phyloP scores from a whole-genome alignment of 1,139 yeast species.

The Kurtzmaniella quercitrusa region DNA sequence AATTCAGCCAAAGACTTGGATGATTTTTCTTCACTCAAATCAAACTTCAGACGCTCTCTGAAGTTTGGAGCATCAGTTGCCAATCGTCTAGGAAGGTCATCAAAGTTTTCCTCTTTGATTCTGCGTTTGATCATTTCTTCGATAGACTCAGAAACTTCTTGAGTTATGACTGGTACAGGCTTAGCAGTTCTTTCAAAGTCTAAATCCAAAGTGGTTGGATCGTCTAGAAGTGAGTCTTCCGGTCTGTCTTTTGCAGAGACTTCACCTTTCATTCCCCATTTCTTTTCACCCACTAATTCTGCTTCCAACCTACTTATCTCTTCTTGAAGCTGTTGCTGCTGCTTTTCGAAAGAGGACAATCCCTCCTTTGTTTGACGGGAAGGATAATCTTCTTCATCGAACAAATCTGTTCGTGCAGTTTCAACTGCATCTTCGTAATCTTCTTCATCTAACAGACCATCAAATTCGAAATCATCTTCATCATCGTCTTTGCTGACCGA shows the following conservation, averaged over 20 bases:
- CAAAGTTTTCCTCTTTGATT: constrained; percentile 70
- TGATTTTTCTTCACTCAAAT: constrained; percentile 82
- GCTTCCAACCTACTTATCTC: constrained; percentile 79
- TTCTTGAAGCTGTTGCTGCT: constrained; percentile 68
- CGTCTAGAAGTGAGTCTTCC: constrained; percentile 63
- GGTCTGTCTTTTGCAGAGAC: constrained; percentile 80
- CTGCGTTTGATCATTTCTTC: constrained; percentile 88
- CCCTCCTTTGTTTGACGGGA: constrained; percentile 29
- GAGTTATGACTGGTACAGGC: constrained; percentile 85
- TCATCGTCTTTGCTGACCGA: constrained; percentile 28
- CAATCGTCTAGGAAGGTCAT: constrained; percentile 75
- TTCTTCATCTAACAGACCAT: constrained; percentile 21
- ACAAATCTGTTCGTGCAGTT: constrained; percentile 55
- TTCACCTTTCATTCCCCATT: constrained; percentile 95
- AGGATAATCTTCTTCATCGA: constrained; percentile 47
- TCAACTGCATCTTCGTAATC: constrained; percentile 57
- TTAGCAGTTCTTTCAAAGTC: constrained; percentile 46
- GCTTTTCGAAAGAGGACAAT: constrained; percentile 78
- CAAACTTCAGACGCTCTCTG: constrained; percentile 47
- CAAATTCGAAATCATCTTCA: constrained; percentile 29
- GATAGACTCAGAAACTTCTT: constrained; percentile 76
- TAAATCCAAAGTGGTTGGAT: constrained; percentile 32
- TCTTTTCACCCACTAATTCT: constrained; percentile 85
- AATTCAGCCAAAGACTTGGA: constrained; percentile 85
- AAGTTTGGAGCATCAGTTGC: constrained; percentile 61